Evolutionary conservation across 1,284 basidiomycete species (phyloP).

Genomic region (Rhodofomes roseus): DNA sequence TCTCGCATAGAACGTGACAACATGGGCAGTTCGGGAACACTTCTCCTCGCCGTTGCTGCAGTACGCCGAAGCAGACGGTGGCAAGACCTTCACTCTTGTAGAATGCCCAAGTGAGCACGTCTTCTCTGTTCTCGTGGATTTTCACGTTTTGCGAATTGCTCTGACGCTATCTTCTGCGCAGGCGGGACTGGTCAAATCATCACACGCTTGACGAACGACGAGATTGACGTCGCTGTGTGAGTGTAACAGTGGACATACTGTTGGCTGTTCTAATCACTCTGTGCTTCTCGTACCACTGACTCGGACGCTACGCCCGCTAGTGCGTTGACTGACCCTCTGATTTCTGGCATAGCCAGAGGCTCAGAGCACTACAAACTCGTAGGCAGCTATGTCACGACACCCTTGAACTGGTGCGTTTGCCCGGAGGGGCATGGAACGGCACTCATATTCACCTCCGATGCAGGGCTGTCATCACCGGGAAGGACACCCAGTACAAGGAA

Average conservation of each 20-base stretch:
- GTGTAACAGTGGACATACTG: conserved; percentile 15
- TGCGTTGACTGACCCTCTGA: conserved; percentile 91
- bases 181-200: conserved; percentile 93
- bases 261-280: neutral
- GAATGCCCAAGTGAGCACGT: conserved; percentile 80
- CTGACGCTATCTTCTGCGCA: conserved; percentile 21
- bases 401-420: conserved; percentile 71
- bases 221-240: conserved; percentile 89
- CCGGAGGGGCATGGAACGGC: neutral
- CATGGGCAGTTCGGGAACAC: conserved; percentile 73
- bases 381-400: conserved; percentile 88
- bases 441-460: neutral
- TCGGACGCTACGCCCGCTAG: conserved; percentile 33
- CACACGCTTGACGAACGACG: conserved; percentile 73
- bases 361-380: conserved; percentile 87
- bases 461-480: conserved; percentile 93
- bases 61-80: conserved; percentile 60
- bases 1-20: too few relatives aligned
- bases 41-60: conserved; percentile 89
- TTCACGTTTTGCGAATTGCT: neutral
- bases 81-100: conserved; percentile 76
- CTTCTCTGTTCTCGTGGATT: neutral
- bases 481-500: conserved; percentile 64
- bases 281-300: neutral
- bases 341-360: conserved; percentile 90